Conservation (phyloP, 1,284 basidiomycete genomes). For the Austroboletus niveus region DNA sequence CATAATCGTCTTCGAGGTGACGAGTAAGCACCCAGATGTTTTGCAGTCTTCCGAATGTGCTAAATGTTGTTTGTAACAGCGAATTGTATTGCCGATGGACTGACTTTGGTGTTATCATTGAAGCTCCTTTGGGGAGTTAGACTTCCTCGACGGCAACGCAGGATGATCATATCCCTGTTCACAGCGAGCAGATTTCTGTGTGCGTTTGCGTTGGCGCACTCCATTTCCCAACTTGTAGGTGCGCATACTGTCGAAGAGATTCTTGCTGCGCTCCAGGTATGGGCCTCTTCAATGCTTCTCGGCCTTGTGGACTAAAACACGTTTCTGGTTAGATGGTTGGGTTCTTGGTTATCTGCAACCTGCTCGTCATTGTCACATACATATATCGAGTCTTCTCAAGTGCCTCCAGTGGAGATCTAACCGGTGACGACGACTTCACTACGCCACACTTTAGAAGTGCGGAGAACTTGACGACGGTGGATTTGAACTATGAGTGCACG, state of each 20-base stretch:
- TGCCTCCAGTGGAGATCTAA: background rate
- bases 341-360: conserved; percentile 20
- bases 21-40: background rate
- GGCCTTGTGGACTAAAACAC: too few relatives aligned
- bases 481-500: background rate
- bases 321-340: background rate
- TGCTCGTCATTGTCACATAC: conserved; percentile 15
- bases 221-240: conserved; percentile 1
- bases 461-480: conserved; percentile 7
- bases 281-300: background rate
- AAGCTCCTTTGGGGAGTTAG: conserved; percentile 14
- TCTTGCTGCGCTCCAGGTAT: conserved; percentile 7
- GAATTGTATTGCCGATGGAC: conserved; percentile 1
- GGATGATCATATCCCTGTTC: conserved; percentile 18
- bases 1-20: conserved; percentile 3
- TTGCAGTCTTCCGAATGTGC: background rate
- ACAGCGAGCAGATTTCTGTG: conserved; percentile 7
- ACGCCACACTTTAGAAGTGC: background rate
- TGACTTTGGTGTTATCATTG: conserved; percentile 2
- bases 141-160: conserved; percentile 10
- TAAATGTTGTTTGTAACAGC: background rate
- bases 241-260: background rate
- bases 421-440: background rate
- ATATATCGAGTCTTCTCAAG: conserved; percentile 10
- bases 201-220: conserved; percentile 1